Percentiles rank a stretch among this genome's conserved stretches.
phyloP scores from a whole-genome alignment of 371 early-diverging fungal genomes.

The Amoeboradix gromovi region DNA sequence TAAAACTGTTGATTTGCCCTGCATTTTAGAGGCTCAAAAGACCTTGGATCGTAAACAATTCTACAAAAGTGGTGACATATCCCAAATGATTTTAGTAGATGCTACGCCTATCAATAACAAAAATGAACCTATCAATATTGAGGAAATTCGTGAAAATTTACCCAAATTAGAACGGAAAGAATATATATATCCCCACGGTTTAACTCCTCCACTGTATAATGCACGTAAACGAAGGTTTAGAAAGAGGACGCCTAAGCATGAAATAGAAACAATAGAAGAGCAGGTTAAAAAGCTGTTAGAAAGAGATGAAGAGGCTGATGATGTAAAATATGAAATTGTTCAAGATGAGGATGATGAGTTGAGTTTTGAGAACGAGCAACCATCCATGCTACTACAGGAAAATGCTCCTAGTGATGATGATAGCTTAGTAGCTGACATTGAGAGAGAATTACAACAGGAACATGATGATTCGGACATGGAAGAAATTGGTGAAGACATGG shows the following conservation, averaged over 20 bases:
- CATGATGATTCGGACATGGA: constrained; percentile 1
- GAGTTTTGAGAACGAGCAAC: constrained; percentile 10
- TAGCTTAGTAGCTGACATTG: constrained; percentile 18
- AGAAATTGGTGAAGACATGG: background rate
- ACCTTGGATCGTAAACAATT: constrained; percentile 77
- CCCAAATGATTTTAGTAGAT: constrained; percentile 24
- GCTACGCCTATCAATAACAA: background rate
- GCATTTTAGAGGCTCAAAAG: constrained; percentile 82
- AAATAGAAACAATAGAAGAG: constrained; percentile 58
- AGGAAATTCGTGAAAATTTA: background rate
- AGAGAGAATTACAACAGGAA: constrained; percentile 8
- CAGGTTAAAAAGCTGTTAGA: constrained; percentile 56
- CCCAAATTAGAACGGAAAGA: constrained; percentile 11
- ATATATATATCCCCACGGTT: constrained; percentile 43
- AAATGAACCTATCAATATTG: constrained; percentile 6
- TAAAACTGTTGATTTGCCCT: constrained; percentile 67
- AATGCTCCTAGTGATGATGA: constrained; percentile 14
- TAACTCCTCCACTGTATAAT: constrained; percentile 64
- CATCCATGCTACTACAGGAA: constrained; percentile 3
- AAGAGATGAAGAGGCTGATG: constrained; percentile 46
- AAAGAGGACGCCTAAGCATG: constrained; percentile 52
- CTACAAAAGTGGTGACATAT: constrained; percentile 90
- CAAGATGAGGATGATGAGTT: constrained; percentile 12
- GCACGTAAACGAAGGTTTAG: constrained; percentile 61
- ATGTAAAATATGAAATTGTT: constrained; percentile 25